Conservation (phyloP, 1,139 yeast genomes). For the Candida tunisiensis region DNA sequence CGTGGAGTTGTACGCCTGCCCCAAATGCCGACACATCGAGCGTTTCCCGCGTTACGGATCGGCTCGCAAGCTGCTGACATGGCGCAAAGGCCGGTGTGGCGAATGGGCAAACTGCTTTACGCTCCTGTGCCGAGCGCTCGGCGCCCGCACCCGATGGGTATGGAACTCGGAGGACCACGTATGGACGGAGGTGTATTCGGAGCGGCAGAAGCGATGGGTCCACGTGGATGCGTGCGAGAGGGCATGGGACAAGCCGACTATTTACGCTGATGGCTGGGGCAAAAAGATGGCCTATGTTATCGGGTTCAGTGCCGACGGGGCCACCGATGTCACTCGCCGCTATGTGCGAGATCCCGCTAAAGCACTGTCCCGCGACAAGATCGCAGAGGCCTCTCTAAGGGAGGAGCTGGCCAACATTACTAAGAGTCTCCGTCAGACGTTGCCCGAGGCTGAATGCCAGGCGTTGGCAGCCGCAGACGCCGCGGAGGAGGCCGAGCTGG, state of each 20-base stretch:
- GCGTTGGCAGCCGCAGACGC: conserved; percentile 22
- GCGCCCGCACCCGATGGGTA: conserved; percentile 46
- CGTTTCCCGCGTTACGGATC: conserved; percentile 67
- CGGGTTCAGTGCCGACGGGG: conserved; percentile 43
- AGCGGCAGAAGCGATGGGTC: conserved; percentile 48
- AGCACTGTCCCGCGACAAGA: conserved; percentile 32
- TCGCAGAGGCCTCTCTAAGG: conserved; percentile 26
- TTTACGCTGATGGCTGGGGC: conserved; percentile 81
- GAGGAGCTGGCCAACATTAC: conserved; percentile 25
- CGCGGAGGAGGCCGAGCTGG: conserved; percentile 23
- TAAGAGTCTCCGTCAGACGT: conserved; percentile 17
- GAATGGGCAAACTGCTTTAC: conserved; percentile 82
- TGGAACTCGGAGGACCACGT: conserved; percentile 93
- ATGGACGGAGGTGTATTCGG: conserved; percentile 84
- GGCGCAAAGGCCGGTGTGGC: conserved; percentile 75
- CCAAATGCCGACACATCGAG: conserved; percentile 26
- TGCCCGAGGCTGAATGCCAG: conserved; percentile 20
- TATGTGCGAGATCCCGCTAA: conserved; percentile 40
- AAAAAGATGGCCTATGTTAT: conserved; percentile 80
- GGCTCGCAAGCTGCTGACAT: conserved; percentile 41
- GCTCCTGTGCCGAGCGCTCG: conserved; percentile 50
- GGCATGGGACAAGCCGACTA: conserved; percentile 61
- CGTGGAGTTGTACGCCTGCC: conserved; percentile 51
- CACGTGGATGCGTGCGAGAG: conserved; percentile 86
- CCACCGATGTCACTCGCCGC: conserved; percentile 50